Base-by-base conservation (phyloP, 441 rosid genomes). In the Euphorbia celastroides region DNA sequence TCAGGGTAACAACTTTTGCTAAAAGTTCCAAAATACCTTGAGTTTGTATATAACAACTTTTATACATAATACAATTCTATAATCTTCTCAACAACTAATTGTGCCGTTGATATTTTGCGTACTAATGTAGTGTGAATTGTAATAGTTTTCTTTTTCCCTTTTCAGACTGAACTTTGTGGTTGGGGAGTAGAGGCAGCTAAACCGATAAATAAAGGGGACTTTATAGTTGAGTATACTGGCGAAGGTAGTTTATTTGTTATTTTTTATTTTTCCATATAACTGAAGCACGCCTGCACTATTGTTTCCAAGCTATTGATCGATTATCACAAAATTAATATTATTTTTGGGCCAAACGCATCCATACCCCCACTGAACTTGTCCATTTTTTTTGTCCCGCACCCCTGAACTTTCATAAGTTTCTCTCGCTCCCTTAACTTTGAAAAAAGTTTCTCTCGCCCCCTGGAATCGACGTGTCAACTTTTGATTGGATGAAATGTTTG, bases 131-230 rank as follows among this genome's bases (percentile, higher is more conserved):
- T 14, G 57, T 70, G 31, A 57, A 25, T 16, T 14, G 57, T 46
- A 69, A 69, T 50, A 62, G 10, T 48, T 60, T 52, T 79, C 9
- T 58, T 62, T 46, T 70, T 62, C 64, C 66, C 60, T 20, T 75
- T 71, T 67, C 81, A 93, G 98, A 93, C 98, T 54, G 88, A 85
- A 69, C 79, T 70, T 57, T 93, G 99, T 69, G 99, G 99, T 65
- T 93, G 99, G 99, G 99, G 97, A 57, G 99, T 88, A 73, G 96
- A 83, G 74, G 96, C 99, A 65, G 89, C 79, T 64, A 96, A 89
- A 74, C 67, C 92, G 62, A 82, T 93, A 67, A 77, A 72, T 44
- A 86, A 83, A 78, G 96, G 93, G 51, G 91, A 91, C 5, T 91
- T 89, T 70, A 67, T 93, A 77, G 72, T 93, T 13, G 99, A 93